These are phyloP conservation scores for Hippophae gyantsensis DNA, from an alignment of 306 rosid genomes.

Conservation along the genomic window DNA sequence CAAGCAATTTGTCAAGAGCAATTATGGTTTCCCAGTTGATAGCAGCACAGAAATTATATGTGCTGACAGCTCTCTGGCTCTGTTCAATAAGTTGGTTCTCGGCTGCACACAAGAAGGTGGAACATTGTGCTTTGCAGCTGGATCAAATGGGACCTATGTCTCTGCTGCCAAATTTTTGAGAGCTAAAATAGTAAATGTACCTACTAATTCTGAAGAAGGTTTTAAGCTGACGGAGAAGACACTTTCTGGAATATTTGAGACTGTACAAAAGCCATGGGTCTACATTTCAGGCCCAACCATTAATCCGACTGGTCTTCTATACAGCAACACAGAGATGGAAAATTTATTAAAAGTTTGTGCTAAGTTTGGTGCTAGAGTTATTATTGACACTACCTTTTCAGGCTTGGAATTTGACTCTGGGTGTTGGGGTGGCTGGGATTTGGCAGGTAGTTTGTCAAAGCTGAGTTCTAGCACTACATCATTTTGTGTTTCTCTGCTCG, in stretches of 20 bases:
- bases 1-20: slow-evolving; percentile 50
- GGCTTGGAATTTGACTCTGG: slow-evolving; percentile 79
- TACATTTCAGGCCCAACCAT: slow-evolving; percentile 94
- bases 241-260: slow-evolving; percentile 46
- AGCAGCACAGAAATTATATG: slow-evolving; percentile 49
- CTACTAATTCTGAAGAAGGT: slow-evolving; percentile 47
- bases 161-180: slow-evolving; percentile 81
- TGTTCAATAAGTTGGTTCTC: slow-evolving; percentile 81
- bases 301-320: slow-evolving; percentile 82
- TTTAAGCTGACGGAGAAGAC: slow-evolving; percentile 63
- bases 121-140: slow-evolving; percentile 80
- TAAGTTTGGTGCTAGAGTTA: slow-evolving; percentile 74
- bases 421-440: slow-evolving; percentile 81
- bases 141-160: slow-evolving; percentile 83
- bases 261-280: slow-evolving; percentile 71
- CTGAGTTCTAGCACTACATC: slow-evolving; percentile 43
- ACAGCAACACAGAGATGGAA: slow-evolving; percentile 61
- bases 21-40: slow-evolving; percentile 66
- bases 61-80: slow-evolving; percentile 64
- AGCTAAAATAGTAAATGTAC: slow-evolving; percentile 51
- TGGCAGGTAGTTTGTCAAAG: slow-evolving; percentile 52
- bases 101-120: slow-evolving; percentile 93
- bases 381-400: slow-evolving; percentile 84
- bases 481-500: slow-evolving; percentile 73
- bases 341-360: slow-evolving; percentile 57